Percentiles rank a stretch among this genome's conserved stretches.
These are phyloP conservation scores for Solanum commersonii DNA, from an alignment of 257 asterid species.

Conservation along the genomic window DNA sequence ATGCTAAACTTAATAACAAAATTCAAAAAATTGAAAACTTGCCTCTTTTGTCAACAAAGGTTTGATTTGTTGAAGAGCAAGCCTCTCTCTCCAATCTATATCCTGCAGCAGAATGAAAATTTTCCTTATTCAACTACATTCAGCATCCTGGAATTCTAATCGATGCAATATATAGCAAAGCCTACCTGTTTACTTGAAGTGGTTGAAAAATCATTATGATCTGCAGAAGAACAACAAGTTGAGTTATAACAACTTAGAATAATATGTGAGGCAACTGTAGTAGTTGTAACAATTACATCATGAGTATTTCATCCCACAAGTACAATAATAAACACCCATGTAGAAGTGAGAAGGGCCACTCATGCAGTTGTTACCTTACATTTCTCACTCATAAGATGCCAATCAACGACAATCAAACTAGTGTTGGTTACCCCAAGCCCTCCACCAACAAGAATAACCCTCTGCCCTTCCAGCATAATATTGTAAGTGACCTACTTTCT, in stretches of 20 bases:
- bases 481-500: neutral
- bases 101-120: constrained; percentile 23
- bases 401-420: neutral
- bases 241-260: neutral
- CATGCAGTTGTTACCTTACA: neutral
- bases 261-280: neutral
- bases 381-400: neutral
- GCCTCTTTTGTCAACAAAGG: constrained; percentile 59
- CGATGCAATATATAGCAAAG: neutral
- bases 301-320: neutral
- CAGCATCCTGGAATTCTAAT: constrained; percentile 1
- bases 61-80: constrained; percentile 52
- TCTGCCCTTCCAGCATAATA: neutral
- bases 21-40: constrained; percentile 8
- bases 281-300: neutral
- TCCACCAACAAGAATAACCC: neutral
- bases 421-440: neutral
- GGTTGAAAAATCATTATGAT: constrained; percentile 17
- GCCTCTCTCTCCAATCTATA: constrained; percentile 64
- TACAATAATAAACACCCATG: neutral
- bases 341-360: neutral
- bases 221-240: constrained; percentile 27
- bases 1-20: neutral
- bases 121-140: constrained; percentile 5
- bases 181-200: constrained; percentile 41